Conservation (phyloP, 2,329 filamentous ascomycete species). For the Grosmannia huntii region DNA sequence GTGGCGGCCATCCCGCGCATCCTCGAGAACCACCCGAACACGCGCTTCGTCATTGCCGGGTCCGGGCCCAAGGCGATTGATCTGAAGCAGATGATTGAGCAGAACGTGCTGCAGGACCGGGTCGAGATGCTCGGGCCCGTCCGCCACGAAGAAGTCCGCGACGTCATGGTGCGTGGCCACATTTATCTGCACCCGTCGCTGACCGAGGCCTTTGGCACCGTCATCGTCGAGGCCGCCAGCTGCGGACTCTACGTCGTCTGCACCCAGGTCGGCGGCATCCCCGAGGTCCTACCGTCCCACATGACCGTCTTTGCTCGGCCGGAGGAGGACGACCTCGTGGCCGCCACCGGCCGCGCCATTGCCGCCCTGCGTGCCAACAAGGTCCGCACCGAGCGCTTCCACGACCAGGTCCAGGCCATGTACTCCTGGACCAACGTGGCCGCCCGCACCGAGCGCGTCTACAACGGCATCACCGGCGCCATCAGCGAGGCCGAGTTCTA, state of each 20-base stretch:
- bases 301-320: constrained; percentile 98
- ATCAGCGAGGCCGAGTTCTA: constrained; percentile 82
- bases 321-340: constrained; percentile 88
- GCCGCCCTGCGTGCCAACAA: constrained; percentile 72
- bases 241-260: constrained; percentile 95
- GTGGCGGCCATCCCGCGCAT: constrained; percentile 92
- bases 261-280: constrained; percentile 91
- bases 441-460: constrained; percentile 84
- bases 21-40: constrained; percentile 76
- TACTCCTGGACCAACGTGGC: constrained; percentile 98
- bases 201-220: constrained; percentile 94
- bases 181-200: constrained; percentile 93
- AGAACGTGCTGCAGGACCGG: constrained; percentile 83
- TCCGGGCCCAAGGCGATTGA: constrained; percentile 96
- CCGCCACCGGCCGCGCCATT: constrained; percentile 81
- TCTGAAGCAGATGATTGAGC: constrained; percentile 94
- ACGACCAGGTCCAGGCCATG: constrained; percentile 96
- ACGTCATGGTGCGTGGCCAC: constrained; percentile 94
- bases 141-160: constrained; percentile 88
- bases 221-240: constrained; percentile 92
- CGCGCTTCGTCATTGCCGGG: constrained; percentile 92
- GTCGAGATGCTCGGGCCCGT: constrained; percentile 87
- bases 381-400: constrained; percentile 84
- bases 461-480: constrained; percentile 82
- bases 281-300: constrained; percentile 85